phyloP scores from a whole-genome alignment of 345 rosid genomes.

The Angophora floribunda region DNA sequence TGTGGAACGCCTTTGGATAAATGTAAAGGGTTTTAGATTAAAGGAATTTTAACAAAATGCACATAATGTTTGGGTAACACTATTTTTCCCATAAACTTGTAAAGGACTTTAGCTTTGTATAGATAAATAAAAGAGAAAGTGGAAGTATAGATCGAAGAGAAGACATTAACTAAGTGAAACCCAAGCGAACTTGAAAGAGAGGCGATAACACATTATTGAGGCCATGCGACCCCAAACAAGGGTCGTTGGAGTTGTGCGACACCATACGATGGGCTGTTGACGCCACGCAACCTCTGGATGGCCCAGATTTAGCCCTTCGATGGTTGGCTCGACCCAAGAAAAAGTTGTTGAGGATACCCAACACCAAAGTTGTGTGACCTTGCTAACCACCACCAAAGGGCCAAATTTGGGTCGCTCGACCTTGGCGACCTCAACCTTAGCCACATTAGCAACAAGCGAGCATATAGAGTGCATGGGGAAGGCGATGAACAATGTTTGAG shows the following conservation, averaged over 20 bases:
- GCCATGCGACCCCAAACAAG: rapidly evolving
- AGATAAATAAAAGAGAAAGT: not conserved
- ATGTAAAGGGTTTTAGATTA: not conserved
- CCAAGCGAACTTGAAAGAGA: rapidly evolving
- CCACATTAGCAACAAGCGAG: not conserved
- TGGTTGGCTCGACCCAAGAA: not conserved
- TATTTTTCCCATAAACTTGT: not conserved
- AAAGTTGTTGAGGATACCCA: not conserved
- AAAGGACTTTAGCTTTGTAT: not conserved
- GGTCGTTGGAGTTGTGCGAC: rapidly evolving
- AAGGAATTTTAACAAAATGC: not conserved
- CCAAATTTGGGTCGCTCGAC: not conserved
- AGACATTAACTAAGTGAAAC: not conserved
- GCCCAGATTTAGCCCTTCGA: rapidly evolving
- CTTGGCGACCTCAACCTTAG: not conserved
- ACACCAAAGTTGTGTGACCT: not conserved
- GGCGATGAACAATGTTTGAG: not conserved
- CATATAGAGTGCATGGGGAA: rapidly evolving
- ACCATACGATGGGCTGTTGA: rapidly evolving
- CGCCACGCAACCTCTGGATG: rapidly evolving
- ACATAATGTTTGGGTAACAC: not conserved
- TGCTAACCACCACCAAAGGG: not conserved
- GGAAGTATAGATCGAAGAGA: not conserved
- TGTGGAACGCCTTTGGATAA: not conserved
- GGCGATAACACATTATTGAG: rapidly evolving